These are phyloP conservation scores for Usnea hakonensis DNA, from an alignment of 495 filamentous ascomycete genomes.

Conservation along the genomic window DNA sequence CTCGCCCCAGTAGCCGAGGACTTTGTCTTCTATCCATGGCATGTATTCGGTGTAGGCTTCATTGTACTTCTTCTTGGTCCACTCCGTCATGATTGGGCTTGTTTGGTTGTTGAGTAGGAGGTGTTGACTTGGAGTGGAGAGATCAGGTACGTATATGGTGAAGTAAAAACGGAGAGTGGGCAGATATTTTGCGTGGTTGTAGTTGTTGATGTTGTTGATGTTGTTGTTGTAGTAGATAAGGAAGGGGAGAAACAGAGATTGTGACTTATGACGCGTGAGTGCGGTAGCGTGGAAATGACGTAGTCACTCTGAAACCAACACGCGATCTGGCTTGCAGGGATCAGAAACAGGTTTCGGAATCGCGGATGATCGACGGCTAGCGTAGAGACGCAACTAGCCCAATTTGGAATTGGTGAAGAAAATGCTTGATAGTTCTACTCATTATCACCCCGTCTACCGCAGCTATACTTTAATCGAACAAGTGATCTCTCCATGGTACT, in stretches of 20 bases:
- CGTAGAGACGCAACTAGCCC: no score
- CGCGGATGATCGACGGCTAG: background rate
- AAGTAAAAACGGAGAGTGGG: background rate
- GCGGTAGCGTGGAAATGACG: background rate
- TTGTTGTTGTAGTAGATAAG: background rate
- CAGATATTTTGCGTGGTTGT: background rate
- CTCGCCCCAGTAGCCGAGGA: conserved; percentile 56
- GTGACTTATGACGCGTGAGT: background rate
- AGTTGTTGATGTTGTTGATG: background rate
- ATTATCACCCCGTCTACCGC: no score
- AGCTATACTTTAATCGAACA: no score
- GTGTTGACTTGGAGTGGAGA: background rate
- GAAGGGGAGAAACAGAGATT: background rate
- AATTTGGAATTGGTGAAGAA: no score
- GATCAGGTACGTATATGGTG: no score
- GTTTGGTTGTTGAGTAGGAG: background rate
- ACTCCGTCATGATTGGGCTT: conserved; percentile 33
- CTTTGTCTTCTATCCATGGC: conserved; percentile 59
- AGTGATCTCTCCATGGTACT: no score
- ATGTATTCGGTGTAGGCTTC: conserved; percentile 57
- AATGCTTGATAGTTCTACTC: no score
- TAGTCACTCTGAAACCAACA: background rate
- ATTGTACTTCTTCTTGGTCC: conserved; percentile 50
- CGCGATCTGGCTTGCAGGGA: background rate
- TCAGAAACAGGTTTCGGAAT: background rate